Base-by-base conservation (phyloP, 2,329 filamentous ascomycete genomes). In the Magnaporthiopsis rhizophila region DNA sequence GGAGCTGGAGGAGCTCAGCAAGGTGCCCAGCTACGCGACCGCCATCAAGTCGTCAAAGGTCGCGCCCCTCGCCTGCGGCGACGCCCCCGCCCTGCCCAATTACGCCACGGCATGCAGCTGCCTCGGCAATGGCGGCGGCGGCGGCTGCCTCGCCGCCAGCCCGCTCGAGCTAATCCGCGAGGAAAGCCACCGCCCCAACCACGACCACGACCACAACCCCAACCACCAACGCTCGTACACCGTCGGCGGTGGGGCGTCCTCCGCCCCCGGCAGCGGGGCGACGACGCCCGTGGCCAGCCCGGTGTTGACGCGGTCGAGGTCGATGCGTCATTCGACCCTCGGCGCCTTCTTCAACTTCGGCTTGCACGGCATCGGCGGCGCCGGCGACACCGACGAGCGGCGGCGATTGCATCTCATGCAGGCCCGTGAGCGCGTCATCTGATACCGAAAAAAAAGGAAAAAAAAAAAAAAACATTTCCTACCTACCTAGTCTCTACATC, bases 11-110 rank as follows among this genome's bases (percentile, higher is more conserved):
- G 83, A 86, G 67, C 77, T 92, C 58, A 89, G 82, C 72, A 89
- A 89, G 68, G 89, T 93, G 2, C 90, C 90, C 1, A 92, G 89
- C 65, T 93, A 93, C 73, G 83, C 84, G 21, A 92, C 90, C 1
- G 90, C 90, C 0, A 85, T 92, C 32, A 85, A 84, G 67, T 85
- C 87, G 0, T 85, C 86, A 6, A 64, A 67, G 12, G 83, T 86
- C 21, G 81, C 83, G 62, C 80, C 81, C 45, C 79, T 79, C 18
- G 80, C 77, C 61, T 53, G 45, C 21, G 45, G n/a, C 45, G 79
- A 80, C 38, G 36, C 62, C 4, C 74, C 78, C 6, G 75, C 75
- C 15, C 80, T 91, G 7, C 89, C 89, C 0, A 86, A 90, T 71
- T 92, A 92, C 71, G 77, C 82, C 64, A 83, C 87, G 2, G 87